phyloP scores from a whole-genome alignment of 345 rosid genomes.

The Moringa oleifera region DNA sequence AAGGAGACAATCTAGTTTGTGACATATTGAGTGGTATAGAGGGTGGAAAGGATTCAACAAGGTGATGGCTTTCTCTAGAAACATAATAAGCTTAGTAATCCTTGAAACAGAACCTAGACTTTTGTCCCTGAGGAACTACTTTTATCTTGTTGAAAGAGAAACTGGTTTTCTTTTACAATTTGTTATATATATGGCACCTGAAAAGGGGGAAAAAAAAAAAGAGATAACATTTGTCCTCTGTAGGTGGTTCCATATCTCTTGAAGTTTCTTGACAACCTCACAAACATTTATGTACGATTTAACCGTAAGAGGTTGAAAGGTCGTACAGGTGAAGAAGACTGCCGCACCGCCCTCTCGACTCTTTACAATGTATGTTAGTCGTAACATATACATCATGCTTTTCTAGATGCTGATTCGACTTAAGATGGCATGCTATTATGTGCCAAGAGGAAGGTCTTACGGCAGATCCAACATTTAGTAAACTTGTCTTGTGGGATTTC shows the following conservation, averaged over 20 bases:
- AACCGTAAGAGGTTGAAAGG: conserved; percentile 98
- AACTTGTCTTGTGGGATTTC: conserved; percentile 23
- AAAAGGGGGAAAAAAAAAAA: no score
- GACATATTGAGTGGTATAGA: no score
- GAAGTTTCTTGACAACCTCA: conserved; percentile 92
- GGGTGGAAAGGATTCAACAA: no score
- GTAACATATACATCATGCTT: conserved; percentile 9
- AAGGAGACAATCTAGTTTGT: no score
- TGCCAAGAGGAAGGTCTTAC: background rate
- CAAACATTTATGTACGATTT: conserved; percentile 93
- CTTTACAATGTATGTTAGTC: conserved; percentile 65
- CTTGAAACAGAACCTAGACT: no score
- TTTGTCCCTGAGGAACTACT: no score
- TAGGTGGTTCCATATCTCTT: conserved; percentile 96
- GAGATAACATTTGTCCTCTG: background rate
- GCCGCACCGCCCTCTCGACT: conserved; percentile 83
- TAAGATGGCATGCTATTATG: background rate
- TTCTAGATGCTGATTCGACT: conserved; percentile 1
- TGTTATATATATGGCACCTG: no score
- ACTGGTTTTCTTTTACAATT: no score
- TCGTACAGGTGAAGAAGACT: conserved; percentile 87
- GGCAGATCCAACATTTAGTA: background rate
- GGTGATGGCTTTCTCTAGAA: no score
- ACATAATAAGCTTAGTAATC: no score
- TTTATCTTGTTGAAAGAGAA: no score